These are phyloP conservation scores for Fraxinus paxiana DNA, from an alignment of 305 asterid genomes.

Conservation along the genomic window DNA sequence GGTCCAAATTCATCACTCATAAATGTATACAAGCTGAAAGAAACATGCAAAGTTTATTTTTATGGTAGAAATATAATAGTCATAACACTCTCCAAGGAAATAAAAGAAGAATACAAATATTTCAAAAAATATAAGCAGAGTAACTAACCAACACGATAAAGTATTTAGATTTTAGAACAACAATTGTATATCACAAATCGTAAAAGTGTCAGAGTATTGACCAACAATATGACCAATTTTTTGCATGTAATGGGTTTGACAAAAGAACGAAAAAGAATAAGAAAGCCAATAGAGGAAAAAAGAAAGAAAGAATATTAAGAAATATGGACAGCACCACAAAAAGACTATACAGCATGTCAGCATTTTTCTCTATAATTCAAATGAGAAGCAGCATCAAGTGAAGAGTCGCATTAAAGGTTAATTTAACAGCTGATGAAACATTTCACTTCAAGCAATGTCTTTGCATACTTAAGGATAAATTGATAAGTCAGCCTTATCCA, in stretches of 20 bases:
- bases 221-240: background rate
- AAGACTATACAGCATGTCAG: background rate
- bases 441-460: constrained; percentile 14
- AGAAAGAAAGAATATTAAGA: constrained; percentile 4
- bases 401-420: background rate
- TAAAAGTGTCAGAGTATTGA: constrained; percentile 7
- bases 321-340: background rate
- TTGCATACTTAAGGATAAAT: background rate
- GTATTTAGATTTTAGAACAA: background rate
- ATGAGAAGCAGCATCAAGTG: constrained; percentile 12
- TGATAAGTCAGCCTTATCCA: background rate
- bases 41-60: background rate
- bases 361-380: constrained; percentile 7
- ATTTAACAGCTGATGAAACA: constrained; percentile 11
- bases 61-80: background rate
- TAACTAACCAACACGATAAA: background rate
- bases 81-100: background rate
- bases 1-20: background rate
- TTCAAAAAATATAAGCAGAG: background rate
- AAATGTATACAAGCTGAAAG: background rate
- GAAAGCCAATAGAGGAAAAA: background rate
- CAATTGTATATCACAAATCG: background rate
- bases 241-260: constrained; percentile 11
- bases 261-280: background rate
- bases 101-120: background rate